Evolutionary conservation across 768 basidiomycete species (phyloP), one percentile per base, ranked within the genome.

Genomic region (Lactarius hengduanensis): DNA sequence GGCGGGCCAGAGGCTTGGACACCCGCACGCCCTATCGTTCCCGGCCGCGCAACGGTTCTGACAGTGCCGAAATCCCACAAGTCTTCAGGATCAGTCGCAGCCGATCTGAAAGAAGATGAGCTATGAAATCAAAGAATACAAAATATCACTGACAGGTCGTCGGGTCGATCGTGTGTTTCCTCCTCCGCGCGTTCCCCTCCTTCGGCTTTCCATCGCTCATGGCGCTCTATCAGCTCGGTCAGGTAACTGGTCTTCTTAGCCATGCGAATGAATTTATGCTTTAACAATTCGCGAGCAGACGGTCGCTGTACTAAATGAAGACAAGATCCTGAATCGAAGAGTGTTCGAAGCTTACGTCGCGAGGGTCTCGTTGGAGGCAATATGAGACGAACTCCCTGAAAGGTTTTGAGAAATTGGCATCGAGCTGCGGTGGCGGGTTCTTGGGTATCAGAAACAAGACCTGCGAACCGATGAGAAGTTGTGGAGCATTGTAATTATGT

Each of bases 41-140:
- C 62, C 9, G 70, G 68, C 26, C 70, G 70, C 16, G 78, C 80
- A 64, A 84, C 85, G 72, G 94, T 89, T 64, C 92, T 90, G 56
- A 98, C 90, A 9, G 96, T 98, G 16, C 96, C 96, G 77, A 98
- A 97, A 75, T 98, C 96, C 96, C 96, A 98, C 40, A 98, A 79
- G 69, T 96, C 94, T 61, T 92, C 92, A 3, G 83, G 81, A 70
- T 91, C 89, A 43, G 81, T 82, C 62, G 80, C 80, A 15, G 78
- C 75, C 58, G 81, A 80, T 57, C 88, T 90, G 67, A 63, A 36
- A 34, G n/a, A 47, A 50, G 2, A 32, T n/a, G 43, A 64, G 45
- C 47, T 32, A 28, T 18, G 18, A 50, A 28, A 68, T 54, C 57
- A 32, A 22, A 20, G 20, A 60, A 54, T 26, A 61, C 30, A 56